A percentile compares a stretch with the other conserved stretches of the same genome.
Evolutionary conservation across 2,329 filamentous ascomycete species (phyloP).

Genomic region (Pyricularia pennisetigena): DNA sequence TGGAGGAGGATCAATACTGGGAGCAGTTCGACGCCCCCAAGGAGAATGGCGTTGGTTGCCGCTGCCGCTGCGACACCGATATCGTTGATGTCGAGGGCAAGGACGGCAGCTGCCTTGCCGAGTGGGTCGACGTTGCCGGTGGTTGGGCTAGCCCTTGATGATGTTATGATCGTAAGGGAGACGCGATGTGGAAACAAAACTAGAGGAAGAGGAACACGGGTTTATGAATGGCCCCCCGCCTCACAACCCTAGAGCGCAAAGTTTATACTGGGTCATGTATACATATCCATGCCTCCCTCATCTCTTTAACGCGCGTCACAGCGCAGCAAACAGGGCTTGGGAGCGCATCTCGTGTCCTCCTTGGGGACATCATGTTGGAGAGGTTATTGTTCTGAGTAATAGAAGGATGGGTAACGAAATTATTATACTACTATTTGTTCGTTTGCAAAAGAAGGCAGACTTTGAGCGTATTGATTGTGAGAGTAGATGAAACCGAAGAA

Average conservation of each 20-base stretch:
- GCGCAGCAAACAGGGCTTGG: neutral
- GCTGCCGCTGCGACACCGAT: constrained; percentile 93
- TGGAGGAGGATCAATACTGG: constrained; percentile 96
- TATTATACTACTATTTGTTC: neutral
- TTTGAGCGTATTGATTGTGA: neutral
- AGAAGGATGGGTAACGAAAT: neutral
- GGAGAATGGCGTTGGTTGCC: constrained; percentile 93
- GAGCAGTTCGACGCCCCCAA: constrained; percentile 75
- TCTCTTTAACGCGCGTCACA: neutral
- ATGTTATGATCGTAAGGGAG: neutral
- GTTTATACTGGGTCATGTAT: neutral
- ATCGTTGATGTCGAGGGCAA: constrained; percentile 97
- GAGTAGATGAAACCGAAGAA: neutral
- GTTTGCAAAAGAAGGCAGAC: neutral
- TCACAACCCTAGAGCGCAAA: neutral
- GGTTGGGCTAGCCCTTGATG: constrained; percentile 61
- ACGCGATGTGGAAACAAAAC: neutral
- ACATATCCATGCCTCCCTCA: neutral
- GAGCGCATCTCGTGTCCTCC: neutral
- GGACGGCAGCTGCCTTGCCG: constrained; percentile 84
- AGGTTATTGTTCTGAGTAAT: neutral
- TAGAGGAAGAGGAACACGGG: neutral
- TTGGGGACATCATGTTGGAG: neutral
- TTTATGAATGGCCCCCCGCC: neutral
- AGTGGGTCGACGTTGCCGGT: constrained; percentile 96